Evolutionary conservation across 345 rosid species (phyloP).

Genomic region (Isatis tinctoria): DNA sequence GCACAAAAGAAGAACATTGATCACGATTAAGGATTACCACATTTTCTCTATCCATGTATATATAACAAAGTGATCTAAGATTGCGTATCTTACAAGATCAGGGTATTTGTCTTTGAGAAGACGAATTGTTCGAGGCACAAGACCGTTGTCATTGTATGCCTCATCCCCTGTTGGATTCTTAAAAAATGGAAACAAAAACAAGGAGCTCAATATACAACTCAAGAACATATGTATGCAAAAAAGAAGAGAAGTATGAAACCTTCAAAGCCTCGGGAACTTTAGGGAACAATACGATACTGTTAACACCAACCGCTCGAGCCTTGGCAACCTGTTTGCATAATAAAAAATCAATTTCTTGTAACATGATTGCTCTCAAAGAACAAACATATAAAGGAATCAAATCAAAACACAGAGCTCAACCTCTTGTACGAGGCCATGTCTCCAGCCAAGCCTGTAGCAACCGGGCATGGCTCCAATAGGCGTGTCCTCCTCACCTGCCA

Average conservation of each 20-base stretch:
- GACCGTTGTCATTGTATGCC: conserved; percentile 83
- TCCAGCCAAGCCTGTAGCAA: conserved; percentile 97
- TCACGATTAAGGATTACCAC: background rate
- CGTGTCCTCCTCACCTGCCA: conserved; percentile 85
- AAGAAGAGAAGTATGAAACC: conserved; percentile 41
- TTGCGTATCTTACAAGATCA: conserved; percentile 40
- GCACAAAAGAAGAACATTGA: background rate
- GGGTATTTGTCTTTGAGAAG: conserved; percentile 50
- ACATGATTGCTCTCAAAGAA: background rate
- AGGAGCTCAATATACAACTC: conserved; percentile 6
- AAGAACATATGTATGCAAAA: background rate
- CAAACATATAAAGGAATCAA: background rate
- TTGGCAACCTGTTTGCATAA: conserved; percentile 60
- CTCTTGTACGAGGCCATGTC: conserved; percentile 88
- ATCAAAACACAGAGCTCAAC: conserved; percentile 35
- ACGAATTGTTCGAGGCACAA: conserved; percentile 65
- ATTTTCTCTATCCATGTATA: background rate
- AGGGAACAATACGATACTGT: conserved; percentile 81
- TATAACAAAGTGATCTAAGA: background rate
- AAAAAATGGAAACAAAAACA: background rate
- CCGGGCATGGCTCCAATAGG: conserved; percentile 99
- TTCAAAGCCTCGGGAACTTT: conserved; percentile 94
- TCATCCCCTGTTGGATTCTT: conserved; percentile 89
- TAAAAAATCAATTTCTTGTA: background rate
- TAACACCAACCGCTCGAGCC: conserved; percentile 93